Conservation (phyloP, 768 basidiomycete species). For the Termitomyces sp. region DNA sequence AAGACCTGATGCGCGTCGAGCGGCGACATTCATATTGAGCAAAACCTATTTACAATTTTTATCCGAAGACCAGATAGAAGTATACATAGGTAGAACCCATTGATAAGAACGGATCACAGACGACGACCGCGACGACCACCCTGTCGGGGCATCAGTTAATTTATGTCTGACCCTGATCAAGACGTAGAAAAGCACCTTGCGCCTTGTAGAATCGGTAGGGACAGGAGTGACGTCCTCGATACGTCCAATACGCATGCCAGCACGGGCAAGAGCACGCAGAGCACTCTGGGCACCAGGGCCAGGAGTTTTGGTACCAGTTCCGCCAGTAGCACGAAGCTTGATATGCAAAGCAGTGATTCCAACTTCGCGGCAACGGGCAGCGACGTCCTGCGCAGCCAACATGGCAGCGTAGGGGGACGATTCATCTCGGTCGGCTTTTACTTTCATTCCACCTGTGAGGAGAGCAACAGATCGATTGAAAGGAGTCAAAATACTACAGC, state of each 20-base stretch:
- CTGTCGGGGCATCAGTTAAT: conserved; percentile 28
- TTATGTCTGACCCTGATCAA: neutral
- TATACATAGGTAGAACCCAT: conserved; percentile 9
- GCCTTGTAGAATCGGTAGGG: conserved; percentile 93
- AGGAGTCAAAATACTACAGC: neutral
- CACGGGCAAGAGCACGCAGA: conserved; percentile 94
- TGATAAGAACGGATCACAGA: conserved; percentile 43
- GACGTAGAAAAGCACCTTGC: conserved; percentile 62
- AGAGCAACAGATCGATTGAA: neutral
- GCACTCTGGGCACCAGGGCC: conserved; percentile 98
- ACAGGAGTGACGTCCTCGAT: conserved; percentile 99
- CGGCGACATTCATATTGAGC: conserved; percentile 66
- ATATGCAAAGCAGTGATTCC: conserved; percentile 98
- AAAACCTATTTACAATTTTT: conserved; percentile 19
- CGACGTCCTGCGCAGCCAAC: conserved; percentile 98
- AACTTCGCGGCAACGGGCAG: conserved; percentile 94
- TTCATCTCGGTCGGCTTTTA: conserved; percentile 99
- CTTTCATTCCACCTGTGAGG: conserved; percentile 90
- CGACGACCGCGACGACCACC: conserved; percentile 99
- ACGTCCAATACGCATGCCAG: conserved; percentile 96
- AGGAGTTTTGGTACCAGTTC: conserved; percentile 98
- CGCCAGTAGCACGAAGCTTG: conserved; percentile 97
- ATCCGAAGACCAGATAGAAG: conserved; percentile 2
- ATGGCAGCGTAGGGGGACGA: conserved; percentile 96
- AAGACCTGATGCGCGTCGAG: conserved; percentile 78